Base-by-base conservation (phyloP, 2,329 filamentous ascomycete genomes). In the Pseudovirgaria hyperparasitica region DNA sequence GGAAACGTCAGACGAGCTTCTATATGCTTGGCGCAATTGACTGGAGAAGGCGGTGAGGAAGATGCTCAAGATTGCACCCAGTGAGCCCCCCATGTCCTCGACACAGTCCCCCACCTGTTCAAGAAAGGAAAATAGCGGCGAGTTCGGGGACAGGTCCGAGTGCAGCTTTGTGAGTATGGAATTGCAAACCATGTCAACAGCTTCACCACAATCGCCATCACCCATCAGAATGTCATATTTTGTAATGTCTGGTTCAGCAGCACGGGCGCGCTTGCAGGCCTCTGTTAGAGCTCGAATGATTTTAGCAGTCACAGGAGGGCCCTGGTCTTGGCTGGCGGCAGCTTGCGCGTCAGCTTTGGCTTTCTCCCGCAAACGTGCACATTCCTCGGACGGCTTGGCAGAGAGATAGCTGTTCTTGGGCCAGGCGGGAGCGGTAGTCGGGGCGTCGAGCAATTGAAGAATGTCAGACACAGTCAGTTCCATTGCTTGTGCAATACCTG, bases 121-220 rank as follows among this genome's bases (percentile, higher is more conserved):
- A 13, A 81, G 55, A 26, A 72, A 68, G 9, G 65, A 48, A n/a
- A 76, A 65, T 2, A 68, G 48, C 40, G 31, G 45, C 25, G 36
- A 58, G 8, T 47, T 27, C 13, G 53, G 54, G 8, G 73, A 64
- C 4, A 66, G 45, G 9, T 41, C 58, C 31, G 77, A 70, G 28
- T 65, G 58, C 14, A 65, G 45, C 28, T 57, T 52, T 5, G 46
- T 33, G 13, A 62, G 52, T 14, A 65, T 56, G n/a, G 45, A 45
- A 35, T 64, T 82, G 81, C 42, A 93, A 56, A 22, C 82, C 72
- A 36, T 82, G 72, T 24, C 50, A 1, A 63, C 58, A 15, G 60
- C 59, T 42, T 78, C 70, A 19, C 85, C 85, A 46, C 85, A 93
- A 57, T 93, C 85, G 24, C 85, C 85, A 46, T 93, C 85, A 27